These are phyloP conservation scores for Cercospora beticola DNA, from an alignment of 2,329 filamentous ascomycete species.

Conservation along the genomic window DNA sequence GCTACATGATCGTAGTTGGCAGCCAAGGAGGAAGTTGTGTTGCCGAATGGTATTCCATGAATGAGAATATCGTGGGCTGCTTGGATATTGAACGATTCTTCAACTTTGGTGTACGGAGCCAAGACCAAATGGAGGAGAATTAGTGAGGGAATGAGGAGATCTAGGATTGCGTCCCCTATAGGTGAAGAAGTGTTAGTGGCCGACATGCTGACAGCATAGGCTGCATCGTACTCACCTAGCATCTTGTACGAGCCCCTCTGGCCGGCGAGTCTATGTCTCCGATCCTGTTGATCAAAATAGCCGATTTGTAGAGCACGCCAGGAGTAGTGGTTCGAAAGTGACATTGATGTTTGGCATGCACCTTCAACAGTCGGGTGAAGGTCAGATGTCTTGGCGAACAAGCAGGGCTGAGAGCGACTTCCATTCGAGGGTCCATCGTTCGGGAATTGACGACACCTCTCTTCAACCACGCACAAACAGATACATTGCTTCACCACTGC, in stretches of 20 bases:
- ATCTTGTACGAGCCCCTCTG: not conserved
- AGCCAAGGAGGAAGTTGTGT: constrained; percentile 38
- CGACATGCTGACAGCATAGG: no score
- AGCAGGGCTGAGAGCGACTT: not conserved
- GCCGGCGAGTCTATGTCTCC: not conserved
- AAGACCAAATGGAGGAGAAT: constrained; percentile 36
- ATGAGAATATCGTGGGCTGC: constrained; percentile 85
- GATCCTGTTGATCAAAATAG: constrained; percentile 12
- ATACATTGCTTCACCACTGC: not conserved
- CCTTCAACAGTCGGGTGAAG: not conserved
- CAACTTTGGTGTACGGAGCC: constrained; percentile 95
- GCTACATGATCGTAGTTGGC: constrained; percentile 81
- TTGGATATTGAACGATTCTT: constrained; percentile 97
- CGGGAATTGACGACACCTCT: constrained; percentile 11
- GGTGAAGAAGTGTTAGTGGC: not conserved
- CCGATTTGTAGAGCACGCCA: constrained; percentile 28
- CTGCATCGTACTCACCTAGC: no score
- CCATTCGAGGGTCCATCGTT: not conserved
- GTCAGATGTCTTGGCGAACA: constrained; percentile 4
- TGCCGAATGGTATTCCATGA: constrained; percentile 66
- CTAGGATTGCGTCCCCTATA: constrained; percentile 49
- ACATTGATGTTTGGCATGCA: constrained; percentile 20
- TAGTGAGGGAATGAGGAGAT: constrained; percentile 58
- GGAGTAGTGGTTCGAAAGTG: constrained; percentile 22
- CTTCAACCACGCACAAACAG: not conserved